Percentiles rank a stretch among this genome's conserved stretches.
phyloP scores from a whole-genome alignment of 108 stramenopile species.

The Cyclostephanos tholiformis region DNA sequence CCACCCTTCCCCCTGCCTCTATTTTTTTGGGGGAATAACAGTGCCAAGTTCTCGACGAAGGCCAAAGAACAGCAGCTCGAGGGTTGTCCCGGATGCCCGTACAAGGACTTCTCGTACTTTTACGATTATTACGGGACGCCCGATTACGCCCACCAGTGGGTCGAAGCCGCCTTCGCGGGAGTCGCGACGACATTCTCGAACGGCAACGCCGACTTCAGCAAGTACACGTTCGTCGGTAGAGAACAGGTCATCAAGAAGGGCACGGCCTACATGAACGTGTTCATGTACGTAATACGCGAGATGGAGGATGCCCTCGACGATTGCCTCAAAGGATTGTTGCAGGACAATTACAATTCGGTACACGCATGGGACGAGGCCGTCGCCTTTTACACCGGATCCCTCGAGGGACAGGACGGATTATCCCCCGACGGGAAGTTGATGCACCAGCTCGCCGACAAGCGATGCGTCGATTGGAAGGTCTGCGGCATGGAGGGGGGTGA shows the following conservation, averaged over 20 bases:
- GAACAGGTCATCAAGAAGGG: constrained; percentile 76
- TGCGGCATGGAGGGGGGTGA: constrained; percentile 57
- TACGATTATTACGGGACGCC: constrained; percentile 65
- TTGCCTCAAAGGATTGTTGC: constrained; percentile 56
- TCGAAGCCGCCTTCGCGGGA: constrained; percentile 64
- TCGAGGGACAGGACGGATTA: constrained; percentile 57
- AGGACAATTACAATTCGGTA: constrained; percentile 68
- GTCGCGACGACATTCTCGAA: constrained; percentile 50
- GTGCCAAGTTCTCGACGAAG: constrained; percentile 48
- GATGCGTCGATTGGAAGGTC: constrained; percentile 62
- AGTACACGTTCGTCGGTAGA: constrained; percentile 28
- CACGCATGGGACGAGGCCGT: constrained; percentile 76
- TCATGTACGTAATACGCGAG: constrained; percentile 76
- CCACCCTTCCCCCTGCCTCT: not conserved
- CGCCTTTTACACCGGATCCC: constrained; percentile 59
- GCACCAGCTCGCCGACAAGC: constrained; percentile 67
- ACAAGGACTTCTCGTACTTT: constrained; percentile 57
- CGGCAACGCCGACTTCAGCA: constrained; percentile 70
- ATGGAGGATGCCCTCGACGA: constrained; percentile 79
- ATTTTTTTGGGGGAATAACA: not conserved
- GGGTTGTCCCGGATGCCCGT: constrained; percentile 55
- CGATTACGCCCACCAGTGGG: constrained; percentile 74
- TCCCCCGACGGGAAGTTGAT: constrained; percentile 54
- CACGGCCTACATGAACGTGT: constrained; percentile 61
- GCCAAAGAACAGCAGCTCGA: constrained; percentile 52